phyloP scores from a whole-genome alignment of 768 basidiomycete genomes.

The Coprinopsis sp. region DNA sequence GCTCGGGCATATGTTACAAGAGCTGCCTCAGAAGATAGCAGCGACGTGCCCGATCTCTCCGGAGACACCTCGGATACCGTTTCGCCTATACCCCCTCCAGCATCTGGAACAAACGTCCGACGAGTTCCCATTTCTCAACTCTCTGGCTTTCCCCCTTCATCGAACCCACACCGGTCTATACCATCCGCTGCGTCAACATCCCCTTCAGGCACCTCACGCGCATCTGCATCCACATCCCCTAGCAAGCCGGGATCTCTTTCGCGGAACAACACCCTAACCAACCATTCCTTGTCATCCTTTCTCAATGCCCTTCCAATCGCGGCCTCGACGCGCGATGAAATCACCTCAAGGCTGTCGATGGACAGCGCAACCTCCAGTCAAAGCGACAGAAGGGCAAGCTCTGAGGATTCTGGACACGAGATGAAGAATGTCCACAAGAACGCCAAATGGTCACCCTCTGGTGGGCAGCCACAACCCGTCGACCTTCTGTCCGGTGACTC shows the following conservation, averaged over 20 bases:
- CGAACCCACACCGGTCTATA: constrained; percentile 18
- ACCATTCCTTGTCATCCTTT: constrained; percentile 38
- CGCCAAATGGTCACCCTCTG: background rate
- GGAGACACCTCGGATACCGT: constrained; percentile 8
- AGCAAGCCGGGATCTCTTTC: too few species aligned
- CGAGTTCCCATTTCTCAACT: constrained; percentile 48
- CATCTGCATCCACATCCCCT: background rate
- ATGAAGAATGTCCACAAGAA: constrained; percentile 34
- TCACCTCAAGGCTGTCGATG: constrained; percentile 51
- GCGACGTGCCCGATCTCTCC: constrained; percentile 10
- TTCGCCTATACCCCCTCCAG: constrained; percentile 16
- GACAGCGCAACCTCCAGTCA: constrained; percentile 45
- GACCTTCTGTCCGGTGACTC: constrained; percentile 16
- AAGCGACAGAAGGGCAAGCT: constrained; percentile 27
- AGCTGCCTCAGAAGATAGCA: constrained; percentile 9
- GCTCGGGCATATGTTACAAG: constrained; percentile 31
- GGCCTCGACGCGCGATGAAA: constrained; percentile 50
- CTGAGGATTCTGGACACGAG: constrained; percentile 39
- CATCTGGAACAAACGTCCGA: constrained; percentile 28
- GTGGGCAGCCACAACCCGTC: constrained; percentile 7
- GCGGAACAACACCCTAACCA: constrained; percentile 28
- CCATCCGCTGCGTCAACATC: constrained; percentile 8
- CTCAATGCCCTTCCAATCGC: constrained; percentile 46
- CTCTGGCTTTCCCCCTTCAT: constrained; percentile 52
- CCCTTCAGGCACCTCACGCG: background rate